phyloP scores from a whole-genome alignment of 1,284 basidiomycete genomes.

The Ganoderma lucidum region DNA sequence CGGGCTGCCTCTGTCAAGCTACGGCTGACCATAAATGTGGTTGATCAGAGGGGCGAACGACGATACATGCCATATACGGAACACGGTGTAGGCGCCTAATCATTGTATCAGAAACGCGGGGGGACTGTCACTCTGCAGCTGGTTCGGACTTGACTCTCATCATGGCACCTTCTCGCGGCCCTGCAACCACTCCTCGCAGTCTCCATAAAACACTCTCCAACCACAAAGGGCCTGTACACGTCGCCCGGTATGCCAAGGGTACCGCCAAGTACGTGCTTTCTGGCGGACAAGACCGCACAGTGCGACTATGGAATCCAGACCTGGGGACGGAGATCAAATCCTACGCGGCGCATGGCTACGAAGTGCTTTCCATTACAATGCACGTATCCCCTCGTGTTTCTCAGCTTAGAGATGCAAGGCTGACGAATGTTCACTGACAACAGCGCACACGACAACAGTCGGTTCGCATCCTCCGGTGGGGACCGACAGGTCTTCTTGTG shows the following conservation, averaged over 20 bases:
- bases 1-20: neutral
- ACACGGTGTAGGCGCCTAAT: neutral
- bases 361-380: slow-evolving; percentile 92
- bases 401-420: neutral
- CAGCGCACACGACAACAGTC: slow-evolving; percentile 92
- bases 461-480: slow-evolving; percentile 93
- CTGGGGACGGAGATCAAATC: slow-evolving; percentile 88
- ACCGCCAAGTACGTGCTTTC: slow-evolving; percentile 88
- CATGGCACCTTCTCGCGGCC: slow-evolving; percentile 72
- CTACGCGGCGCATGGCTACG: slow-evolving; percentile 93
- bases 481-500: slow-evolving; percentile 94
- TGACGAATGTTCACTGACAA: slow-evolving; percentile 17
- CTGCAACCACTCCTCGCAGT: slow-evolving; percentile 62
- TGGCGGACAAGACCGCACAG: slow-evolving; percentile 90
- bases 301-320: slow-evolving; percentile 92
- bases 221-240: slow-evolving; percentile 86
- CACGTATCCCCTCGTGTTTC: slow-evolving; percentile 49
- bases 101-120: neutral
- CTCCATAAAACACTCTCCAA: slow-evolving; percentile 65
- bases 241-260: slow-evolving; percentile 87
- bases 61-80: neutral
- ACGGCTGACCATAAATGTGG: neutral
- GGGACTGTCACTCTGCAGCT: neutral
- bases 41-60: neutral
- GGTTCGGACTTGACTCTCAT: neutral